These are phyloP conservation scores for Aspergillus sclerotialis DNA, from an alignment of 2,329 filamentous ascomycete genomes.

Conservation along the genomic window DNA sequence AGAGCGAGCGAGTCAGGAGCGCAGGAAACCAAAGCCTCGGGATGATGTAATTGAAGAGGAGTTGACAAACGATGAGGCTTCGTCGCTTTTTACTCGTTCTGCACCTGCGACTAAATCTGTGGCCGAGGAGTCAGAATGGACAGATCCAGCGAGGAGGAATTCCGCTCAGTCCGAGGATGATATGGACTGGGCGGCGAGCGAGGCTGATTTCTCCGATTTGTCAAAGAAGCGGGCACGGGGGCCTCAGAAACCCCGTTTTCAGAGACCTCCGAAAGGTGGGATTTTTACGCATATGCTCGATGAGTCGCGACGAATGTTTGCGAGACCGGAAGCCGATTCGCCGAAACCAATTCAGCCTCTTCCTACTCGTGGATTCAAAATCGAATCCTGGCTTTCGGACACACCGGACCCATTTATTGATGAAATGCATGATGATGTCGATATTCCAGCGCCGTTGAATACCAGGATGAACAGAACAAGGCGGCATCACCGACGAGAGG, in stretches of 20 bases:
- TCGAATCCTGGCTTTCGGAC: conserved; percentile 56
- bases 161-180: conserved; percentile 23
- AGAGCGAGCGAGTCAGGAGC: conserved; percentile 20
- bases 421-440: conserved; percentile 24
- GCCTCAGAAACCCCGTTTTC: conserved; percentile 9
- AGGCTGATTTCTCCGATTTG: conserved; percentile 33
- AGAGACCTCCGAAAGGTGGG: conserved; percentile 32
- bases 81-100: conserved; percentile 12
- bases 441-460: conserved; percentile 35
- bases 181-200: conserved; percentile 30
- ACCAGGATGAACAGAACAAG: conserved; percentile 32
- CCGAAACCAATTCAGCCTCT: conserved; percentile 29
- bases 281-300: conserved; percentile 39
- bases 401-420: conserved; percentile 51
- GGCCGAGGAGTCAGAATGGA: conserved; percentile 15
- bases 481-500: conserved; percentile 18
- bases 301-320: conserved; percentile 40
- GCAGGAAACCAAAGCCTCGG: conserved; percentile 14
- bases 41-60: conserved; percentile 15
- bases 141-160: conserved; percentile 16
- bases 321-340: conserved; percentile 25
- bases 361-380: conserved; percentile 40
- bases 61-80: conserved; percentile 11
- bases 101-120: conserved; percentile 16
- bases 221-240: conserved; percentile 29